Evolutionary conservation across 306 rosid species (phyloP).

Genomic region (Prunus fruticosa): DNA sequence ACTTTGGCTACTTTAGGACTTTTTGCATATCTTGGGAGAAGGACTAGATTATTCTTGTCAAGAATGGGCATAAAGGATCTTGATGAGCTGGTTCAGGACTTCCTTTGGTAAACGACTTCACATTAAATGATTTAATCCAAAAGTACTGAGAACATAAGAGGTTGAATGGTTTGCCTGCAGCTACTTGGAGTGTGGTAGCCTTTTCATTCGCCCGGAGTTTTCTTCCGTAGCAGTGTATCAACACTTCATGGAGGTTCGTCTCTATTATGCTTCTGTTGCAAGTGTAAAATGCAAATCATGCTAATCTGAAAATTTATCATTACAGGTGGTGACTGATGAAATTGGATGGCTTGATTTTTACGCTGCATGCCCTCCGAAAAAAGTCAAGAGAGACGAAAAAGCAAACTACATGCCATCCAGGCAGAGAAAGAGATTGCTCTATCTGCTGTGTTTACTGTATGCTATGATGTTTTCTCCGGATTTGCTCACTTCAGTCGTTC

Average conservation of each 20-base stretch:
- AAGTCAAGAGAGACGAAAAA: constrained; percentile 39
- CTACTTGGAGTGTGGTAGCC: constrained; percentile 72
- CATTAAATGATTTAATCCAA: constrained; percentile 6
- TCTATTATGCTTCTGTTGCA: constrained; percentile 15
- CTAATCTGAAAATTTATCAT: constrained; percentile 6
- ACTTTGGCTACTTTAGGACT: constrained; percentile 59
- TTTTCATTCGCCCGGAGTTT: constrained; percentile 59
- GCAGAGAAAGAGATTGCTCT: constrained; percentile 67
- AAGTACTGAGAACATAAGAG: constrained; percentile 4
- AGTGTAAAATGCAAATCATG: constrained; percentile 3
- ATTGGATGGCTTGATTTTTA: constrained; percentile 76
- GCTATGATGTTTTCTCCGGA: constrained; percentile 69
- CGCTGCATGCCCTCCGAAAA: constrained; percentile 34
- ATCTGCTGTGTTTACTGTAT: constrained; percentile 47
- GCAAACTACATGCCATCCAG: constrained; percentile 44
- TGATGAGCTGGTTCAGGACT: constrained; percentile 61
- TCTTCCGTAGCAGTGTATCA: constrained; percentile 48
- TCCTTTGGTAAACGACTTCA: constrained; percentile 49
- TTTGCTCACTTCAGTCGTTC: constrained; percentile 66
- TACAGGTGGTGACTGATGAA: constrained; percentile 63
- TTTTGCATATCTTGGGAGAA: constrained; percentile 69
- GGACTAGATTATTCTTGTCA: constrained; percentile 63
- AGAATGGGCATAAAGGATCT: constrained; percentile 59
- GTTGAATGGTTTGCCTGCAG: constrained; percentile 40
- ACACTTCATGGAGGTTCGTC: constrained; percentile 65